Conservation (phyloP, 2,329 filamentous ascomycete species). For the Escovopsis weberi region DNA sequence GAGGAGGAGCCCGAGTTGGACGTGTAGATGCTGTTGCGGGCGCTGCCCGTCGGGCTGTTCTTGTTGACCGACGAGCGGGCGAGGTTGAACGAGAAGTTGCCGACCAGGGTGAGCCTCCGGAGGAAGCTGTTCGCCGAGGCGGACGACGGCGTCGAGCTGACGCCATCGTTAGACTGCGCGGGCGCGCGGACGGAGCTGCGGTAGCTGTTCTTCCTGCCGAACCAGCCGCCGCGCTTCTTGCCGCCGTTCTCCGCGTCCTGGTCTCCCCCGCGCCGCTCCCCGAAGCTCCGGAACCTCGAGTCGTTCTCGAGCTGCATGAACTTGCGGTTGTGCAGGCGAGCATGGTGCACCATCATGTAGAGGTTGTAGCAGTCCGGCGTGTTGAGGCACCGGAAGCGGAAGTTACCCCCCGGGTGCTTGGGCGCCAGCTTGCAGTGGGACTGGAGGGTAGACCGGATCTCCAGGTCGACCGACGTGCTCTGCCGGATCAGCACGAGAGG, state of each 20-base stretch:
- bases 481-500: slow-evolving; percentile 81
- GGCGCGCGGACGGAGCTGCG: slow-evolving; percentile 46
- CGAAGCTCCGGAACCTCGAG: slow-evolving; percentile 59
- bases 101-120: slow-evolving; percentile 57
- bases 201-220: slow-evolving; percentile 51
- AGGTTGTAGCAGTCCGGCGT: slow-evolving; percentile 65
- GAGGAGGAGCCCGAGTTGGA: slow-evolving; percentile 34
- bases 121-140: slow-evolving; percentile 67
- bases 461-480: slow-evolving; percentile 85
- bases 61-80: slow-evolving; percentile 60
- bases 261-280: slow-evolving; percentile 34
- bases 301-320: slow-evolving; percentile 58
- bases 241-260: slow-evolving; percentile 33
- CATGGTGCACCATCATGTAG: slow-evolving; percentile 75
- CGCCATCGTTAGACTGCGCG: slow-evolving; percentile 57
- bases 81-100: slow-evolving; percentile 64
- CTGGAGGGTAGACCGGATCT: slow-evolving; percentile 77
- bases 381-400: slow-evolving; percentile 77
- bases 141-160: slow-evolving; percentile 46
- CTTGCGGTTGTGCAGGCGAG: slow-evolving; percentile 83
- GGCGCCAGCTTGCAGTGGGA: slow-evolving; percentile 52
- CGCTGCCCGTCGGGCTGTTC: slow-evolving; percentile 33
- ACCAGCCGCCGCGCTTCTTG: slow-evolving; percentile 39
- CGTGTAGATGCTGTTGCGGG: slow-evolving; percentile 46
- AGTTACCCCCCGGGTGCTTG: slow-evolving; percentile 51